Percentiles rank a stretch among this genome's conserved stretches.
Evolutionary conservation across 2,329 filamentous ascomycete species (phyloP).

Genomic region (Talaromyces sp.): DNA sequence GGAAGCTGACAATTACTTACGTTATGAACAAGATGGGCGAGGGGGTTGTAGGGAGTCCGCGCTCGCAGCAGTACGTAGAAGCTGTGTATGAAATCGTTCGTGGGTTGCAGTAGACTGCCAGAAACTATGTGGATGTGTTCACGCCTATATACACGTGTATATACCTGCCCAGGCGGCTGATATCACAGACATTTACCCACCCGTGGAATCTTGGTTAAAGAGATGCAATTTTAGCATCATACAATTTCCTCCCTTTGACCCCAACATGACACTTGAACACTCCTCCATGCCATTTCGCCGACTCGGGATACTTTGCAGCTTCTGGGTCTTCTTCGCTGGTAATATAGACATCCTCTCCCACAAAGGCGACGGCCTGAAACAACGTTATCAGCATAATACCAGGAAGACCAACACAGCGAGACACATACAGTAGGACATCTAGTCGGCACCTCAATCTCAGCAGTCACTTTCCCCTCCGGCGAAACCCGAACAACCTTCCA

Average conservation of each 20-base stretch:
- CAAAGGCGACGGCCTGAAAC: conserved; percentile 13
- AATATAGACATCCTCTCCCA: conserved; percentile 13
- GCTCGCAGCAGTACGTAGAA: conserved; percentile 26
- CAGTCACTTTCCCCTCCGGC: conserved; percentile 60
- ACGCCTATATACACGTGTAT: neutral
- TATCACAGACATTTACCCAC: neutral
- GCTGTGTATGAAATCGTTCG: conserved; percentile 28
- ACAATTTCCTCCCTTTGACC: conserved; percentile 10
- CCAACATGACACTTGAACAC: conserved; percentile 16
- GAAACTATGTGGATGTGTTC: neutral
- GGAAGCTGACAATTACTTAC: conserved; percentile 42
- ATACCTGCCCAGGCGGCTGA: neutral
- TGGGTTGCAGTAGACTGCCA: neutral
- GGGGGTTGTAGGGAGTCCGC: conserved; percentile 27
- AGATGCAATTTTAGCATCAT: conserved; percentile 5
- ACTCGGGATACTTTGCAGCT: conserved; percentile 12
- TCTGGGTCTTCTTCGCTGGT: conserved; percentile 14
- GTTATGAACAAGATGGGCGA: conserved; percentile 44
- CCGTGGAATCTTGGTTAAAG: too few relatives aligned
- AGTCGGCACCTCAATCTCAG: conserved; percentile 67
- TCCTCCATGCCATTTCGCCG: conserved; percentile 11
- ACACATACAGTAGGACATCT: conserved; percentile 14
- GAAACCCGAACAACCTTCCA: conserved; percentile 65
- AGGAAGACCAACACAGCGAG: neutral
- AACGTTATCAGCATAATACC: neutral